Conservation (phyloP, 106 monocot species). For the Dendrobium huoshanense region DNA sequence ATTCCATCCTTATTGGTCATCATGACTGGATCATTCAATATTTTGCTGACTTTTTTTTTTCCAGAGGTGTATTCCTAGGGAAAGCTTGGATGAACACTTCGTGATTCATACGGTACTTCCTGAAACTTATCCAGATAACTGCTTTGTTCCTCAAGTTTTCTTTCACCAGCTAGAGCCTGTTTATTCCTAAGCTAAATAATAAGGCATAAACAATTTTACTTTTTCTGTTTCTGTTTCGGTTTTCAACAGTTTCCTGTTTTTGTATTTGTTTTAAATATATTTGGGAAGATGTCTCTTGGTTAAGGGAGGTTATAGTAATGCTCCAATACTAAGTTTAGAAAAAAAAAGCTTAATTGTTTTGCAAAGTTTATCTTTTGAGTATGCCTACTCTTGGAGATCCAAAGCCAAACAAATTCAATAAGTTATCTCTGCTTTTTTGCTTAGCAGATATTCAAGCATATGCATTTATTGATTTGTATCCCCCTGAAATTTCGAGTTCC, state of each 20-base stretch:
- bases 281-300: background rate
- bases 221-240: background rate
- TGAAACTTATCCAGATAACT: background rate
- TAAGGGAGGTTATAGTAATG: background rate
- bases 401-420: background rate
- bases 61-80: conserved; percentile 85
- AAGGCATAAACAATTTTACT: background rate
- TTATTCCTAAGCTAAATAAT: background rate
- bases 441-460: background rate
- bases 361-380: background rate
- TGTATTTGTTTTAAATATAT: no score
- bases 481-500: no score
- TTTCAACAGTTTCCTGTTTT: background rate
- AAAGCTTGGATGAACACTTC: conserved; percentile 87
- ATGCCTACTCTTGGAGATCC: background rate
- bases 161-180: background rate
- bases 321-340: background rate
- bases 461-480: no score
- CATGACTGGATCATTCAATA: background rate
- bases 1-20: background rate
- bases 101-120: conserved; percentile 81
- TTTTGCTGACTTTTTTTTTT: conserved; percentile 15
- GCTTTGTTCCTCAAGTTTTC: background rate
- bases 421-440: background rate
- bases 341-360: background rate